Evolutionary conservation across 306 rosid species (phyloP).

Genomic region (Castanea crenata): DNA sequence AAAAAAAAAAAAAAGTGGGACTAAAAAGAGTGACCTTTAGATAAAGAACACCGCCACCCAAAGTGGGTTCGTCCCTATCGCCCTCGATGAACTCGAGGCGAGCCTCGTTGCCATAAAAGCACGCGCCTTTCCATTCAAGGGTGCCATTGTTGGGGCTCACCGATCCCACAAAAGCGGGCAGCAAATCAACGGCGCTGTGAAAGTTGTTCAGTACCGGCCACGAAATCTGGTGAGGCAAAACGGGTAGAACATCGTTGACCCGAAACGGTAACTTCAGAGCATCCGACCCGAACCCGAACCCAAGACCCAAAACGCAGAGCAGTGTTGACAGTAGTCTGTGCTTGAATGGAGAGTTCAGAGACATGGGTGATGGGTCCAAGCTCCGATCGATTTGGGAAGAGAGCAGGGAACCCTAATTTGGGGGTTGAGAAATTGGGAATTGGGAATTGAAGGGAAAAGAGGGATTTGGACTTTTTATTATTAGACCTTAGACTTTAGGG

Average conservation of each 20-base stretch:
- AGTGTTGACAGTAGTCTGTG: constrained; percentile 8
- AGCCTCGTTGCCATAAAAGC: constrained; percentile 75
- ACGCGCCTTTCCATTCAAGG: constrained; percentile 79
- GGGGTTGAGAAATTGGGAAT: too few species aligned
- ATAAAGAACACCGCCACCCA: constrained; percentile 86
- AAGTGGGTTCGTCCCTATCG: constrained; percentile 28
- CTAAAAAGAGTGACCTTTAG: constrained; percentile 55
- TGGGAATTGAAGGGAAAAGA: too few species aligned
- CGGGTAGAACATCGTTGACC: constrained; percentile 81
- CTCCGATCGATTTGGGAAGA: too few species aligned
- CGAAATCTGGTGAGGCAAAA: constrained; percentile 72
- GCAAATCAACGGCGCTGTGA: constrained; percentile 90
- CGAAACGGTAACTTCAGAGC: constrained; percentile 71
- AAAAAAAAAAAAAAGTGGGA: not conserved
- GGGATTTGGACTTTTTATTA: too few species aligned
- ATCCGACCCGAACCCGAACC: constrained; percentile 20
- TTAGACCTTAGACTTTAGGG: too few species aligned
- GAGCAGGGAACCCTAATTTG: too few species aligned
- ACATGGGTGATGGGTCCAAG: constrained; percentile 35
- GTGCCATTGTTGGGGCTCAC: constrained; percentile 64
- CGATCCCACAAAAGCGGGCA: constrained; percentile 82
- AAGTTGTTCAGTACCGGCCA: constrained; percentile 92
- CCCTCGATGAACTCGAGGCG: constrained; percentile 51
- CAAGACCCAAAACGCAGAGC: constrained; percentile 31
- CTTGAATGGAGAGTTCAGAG: constrained; percentile 8